Base-by-base conservation (phyloP, 2,329 filamentous ascomycete genomes). In the Pseudopyrenochaeta lycopersici region DNA sequence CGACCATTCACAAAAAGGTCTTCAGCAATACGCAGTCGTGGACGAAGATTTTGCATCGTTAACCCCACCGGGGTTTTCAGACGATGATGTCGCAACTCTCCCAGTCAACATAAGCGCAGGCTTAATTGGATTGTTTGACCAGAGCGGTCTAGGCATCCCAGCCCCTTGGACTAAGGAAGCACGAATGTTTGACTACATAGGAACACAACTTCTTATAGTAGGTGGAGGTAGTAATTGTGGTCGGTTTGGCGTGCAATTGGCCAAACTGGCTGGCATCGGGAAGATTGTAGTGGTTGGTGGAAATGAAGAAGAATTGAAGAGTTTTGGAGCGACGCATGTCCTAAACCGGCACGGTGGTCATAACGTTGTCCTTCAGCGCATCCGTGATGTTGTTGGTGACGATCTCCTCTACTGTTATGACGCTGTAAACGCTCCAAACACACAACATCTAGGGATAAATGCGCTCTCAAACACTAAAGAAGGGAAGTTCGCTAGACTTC, bases 311-410 rank as follows among this genome's bases (percentile, higher is more conserved):
- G 66, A 74, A 47, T 56, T 80, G 23, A 71, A 65, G 36, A 47
- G 30, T 7, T 68, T 63, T 15, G 78, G 78, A 1, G 79, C 79
- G 1, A 80, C 77, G 1, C 70, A 79, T 55, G 68, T 80, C 1
- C 54, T 80, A n/a, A 74, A 78, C 46, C 76, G 78, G 4, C 71
- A 78, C 46, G 70, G 62, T 1, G 55, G 58, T 6, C 30, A 72
- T 29, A 70, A 76, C 9, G 67, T 69, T 3, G 62, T 78, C 2
- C 56, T 66, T 0, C 52, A 49, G 0, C 63, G 70, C n/a, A 72
- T 80, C 47, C 68, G 70, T 1, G 65, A 55, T 1, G 58, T 78
- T 6, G 75, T 77, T 1, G 74, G 74, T 3, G 77, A 79, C 52
- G 75, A 78, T 5, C 58, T 79, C 4, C 11, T 76, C 5, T 78